Percentiles rank a stretch among this genome's conserved stretches.
Conservation (phyloP, 345 rosid genomes). For the Rhodamnia rubescens region DNA sequence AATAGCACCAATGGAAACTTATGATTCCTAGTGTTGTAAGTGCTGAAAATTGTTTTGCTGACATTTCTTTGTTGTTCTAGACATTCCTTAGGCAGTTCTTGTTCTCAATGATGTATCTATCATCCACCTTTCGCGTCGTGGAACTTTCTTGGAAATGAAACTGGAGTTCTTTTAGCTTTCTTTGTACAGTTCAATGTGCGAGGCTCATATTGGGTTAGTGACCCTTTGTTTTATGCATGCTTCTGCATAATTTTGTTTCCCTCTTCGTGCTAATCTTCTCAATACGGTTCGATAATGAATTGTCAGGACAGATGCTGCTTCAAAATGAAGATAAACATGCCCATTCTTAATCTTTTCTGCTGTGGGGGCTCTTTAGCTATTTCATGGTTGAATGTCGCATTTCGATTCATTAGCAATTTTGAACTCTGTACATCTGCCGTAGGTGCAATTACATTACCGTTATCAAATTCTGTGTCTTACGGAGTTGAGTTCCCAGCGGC, state of each 20-base stretch:
- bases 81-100: background rate
- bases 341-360: background rate
- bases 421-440: background rate
- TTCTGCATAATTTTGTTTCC: background rate
- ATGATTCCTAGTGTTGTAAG: conserved; percentile 2
- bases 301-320: background rate
- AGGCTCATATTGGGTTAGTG: background rate
- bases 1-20: conserved; percentile 14
- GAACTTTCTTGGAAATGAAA: background rate
- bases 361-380: background rate
- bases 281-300: background rate
- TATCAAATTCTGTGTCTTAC: background rate
- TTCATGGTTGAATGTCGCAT: background rate
- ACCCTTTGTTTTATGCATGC: background rate
- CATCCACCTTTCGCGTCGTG: background rate
- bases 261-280: background rate
- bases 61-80: background rate
- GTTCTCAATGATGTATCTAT: background rate
- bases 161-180: background rate
- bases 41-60: background rate
- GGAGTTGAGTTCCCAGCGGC: background rate
- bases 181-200: background rate
- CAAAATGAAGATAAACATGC: background rate
- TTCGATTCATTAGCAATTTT: background rate
- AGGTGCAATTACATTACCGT: background rate